Conservation (phyloP, 164 flowering plant species). For the Liriodendron chinense region DNA sequence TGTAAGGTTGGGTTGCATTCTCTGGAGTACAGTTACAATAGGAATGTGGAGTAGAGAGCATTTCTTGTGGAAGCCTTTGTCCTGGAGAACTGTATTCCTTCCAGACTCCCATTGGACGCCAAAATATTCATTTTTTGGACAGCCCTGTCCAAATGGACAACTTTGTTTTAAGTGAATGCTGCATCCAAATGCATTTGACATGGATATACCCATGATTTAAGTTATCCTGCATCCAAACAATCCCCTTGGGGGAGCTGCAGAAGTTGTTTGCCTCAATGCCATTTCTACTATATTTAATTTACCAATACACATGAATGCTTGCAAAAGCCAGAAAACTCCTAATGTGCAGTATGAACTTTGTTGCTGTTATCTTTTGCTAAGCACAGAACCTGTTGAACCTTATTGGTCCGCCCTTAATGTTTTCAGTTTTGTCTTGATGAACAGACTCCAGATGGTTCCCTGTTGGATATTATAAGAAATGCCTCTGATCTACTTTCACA, state of each 20-base stretch:
- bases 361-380: not conserved
- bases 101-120: too few relatives aligned
- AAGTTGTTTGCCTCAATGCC: not conserved
- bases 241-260: not conserved
- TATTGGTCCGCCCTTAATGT: not conserved
- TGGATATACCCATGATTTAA: too few relatives aligned
- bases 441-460: conserved; percentile 97
- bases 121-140: not conserved
- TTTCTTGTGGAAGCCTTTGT: too few relatives aligned
- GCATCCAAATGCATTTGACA: not conserved
- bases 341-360: not conserved
- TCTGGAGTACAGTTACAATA: too few relatives aligned
- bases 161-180: not conserved
- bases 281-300: not conserved
- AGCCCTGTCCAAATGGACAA: not conserved
- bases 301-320: not conserved
- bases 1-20: too few relatives aligned
- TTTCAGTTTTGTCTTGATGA: conserved; percentile 2
- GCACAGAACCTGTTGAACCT: not conserved
- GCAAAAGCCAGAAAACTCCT: not conserved
- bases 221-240: not conserved
- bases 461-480: conserved; percentile 85
- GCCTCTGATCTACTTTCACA: conserved; percentile 80
- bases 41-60: too few relatives aligned
- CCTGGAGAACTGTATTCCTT: too few relatives aligned